Evolutionary conservation across 2,329 filamentous ascomycete genomes (phyloP), one percentile per base, ranked within the genome.

Genomic region (Colletotrichum cordylinicola): DNA sequence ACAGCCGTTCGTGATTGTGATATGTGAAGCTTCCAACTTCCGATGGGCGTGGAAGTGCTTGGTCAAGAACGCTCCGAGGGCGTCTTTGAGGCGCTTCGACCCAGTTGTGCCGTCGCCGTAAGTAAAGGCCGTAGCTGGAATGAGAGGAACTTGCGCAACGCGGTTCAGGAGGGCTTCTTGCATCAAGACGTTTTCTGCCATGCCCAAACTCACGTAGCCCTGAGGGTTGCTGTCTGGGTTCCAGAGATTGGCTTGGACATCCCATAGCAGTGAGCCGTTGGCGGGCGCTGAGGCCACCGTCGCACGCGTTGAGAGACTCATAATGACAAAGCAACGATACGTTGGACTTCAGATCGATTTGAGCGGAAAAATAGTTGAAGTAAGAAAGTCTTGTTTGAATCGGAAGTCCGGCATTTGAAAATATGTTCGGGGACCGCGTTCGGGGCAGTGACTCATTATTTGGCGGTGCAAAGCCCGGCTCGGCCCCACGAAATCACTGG

Each of bases 121-220:
- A 52, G 43, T 52, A n/a, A 52, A 52, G n/a, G 43, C 43, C 12
- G 43, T 52, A 21, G 43, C n/a, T 4, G 43, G 6, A 2, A 52
- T 52, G n/a, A 52, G 10, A 52, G 43, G n/a, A 52, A 52, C 43
- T 7, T 52, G n/a, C 43, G n/a, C 10, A 24, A 52, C n/a, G 43
- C 43, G 43, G 6, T 24, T 52, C n/a, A 52, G n/a, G 12, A 52
- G n/a, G 4, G 83, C 78, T 21, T 84, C 78, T 68, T 90, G 88
- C 88, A 90, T 89, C 43, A 91, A 83, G 2, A 81, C 80, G 78
- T 90, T 90, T 79, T 91, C 89, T 9, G 89, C 89, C 2, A 90
- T 82, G 2, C 88, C 89, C 1, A 90, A 83, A 71, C 85, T 89
- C 58, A 90, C 81, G 76, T 86, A 88, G 29, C 89, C 89, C 21